Percentiles rank a stretch among this genome's conserved stretches.
These are phyloP conservation scores for Ilyonectria destructans DNA, from an alignment of 2,329 filamentous ascomycete genomes.

Conservation along the genomic window DNA sequence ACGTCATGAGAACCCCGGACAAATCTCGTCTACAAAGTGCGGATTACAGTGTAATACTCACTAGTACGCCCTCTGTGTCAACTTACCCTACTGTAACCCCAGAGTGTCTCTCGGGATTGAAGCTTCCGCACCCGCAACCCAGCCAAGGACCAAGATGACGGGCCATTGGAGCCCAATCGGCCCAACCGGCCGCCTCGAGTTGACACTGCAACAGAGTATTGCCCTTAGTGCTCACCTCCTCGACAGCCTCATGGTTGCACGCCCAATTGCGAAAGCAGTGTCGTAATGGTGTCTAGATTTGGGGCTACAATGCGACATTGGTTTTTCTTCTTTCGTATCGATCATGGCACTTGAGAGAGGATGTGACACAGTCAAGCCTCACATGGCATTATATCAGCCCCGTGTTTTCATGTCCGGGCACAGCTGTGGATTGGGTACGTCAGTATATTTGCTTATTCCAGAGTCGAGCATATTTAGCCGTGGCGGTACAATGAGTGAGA, in stretches of 20 bases:
- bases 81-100: background rate
- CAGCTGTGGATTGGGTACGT: background rate
- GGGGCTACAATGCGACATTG: conserved; percentile 7
- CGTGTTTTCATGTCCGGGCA: background rate
- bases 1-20: conserved; percentile 14
- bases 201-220: background rate
- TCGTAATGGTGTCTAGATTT: background rate
- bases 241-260: background rate
- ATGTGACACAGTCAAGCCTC: conserved; percentile 3
- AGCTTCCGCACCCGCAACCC: background rate
- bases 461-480: background rate
- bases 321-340: conserved; percentile 11
- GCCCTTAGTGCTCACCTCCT: background rate
- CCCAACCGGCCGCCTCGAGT: background rate
- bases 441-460: conserved; percentile 1
- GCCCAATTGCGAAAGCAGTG: background rate
- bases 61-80: background rate
- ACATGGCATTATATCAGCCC: background rate
- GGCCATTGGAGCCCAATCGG: background rate
- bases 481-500: background rate
- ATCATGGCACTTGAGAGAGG: background rate
- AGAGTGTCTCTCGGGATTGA: conserved; percentile 1
- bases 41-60: background rate
- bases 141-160: background rate
- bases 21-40: background rate